Base-by-base conservation (phyloP, 148 eudicot species). In the Nepenthes gracilis region DNA sequence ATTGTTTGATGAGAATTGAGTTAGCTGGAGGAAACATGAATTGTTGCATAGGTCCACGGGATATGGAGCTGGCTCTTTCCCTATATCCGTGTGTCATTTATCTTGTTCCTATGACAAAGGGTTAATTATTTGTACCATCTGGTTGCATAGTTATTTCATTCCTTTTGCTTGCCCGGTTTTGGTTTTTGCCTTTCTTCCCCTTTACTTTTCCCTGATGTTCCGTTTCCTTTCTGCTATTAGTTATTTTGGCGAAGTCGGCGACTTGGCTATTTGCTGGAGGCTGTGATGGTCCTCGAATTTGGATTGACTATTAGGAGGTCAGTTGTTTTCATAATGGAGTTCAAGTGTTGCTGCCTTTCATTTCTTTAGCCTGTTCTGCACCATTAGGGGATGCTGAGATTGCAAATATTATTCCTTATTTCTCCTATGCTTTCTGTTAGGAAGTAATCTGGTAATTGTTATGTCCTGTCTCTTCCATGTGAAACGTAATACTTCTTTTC, bases 231-330 rank as follows among this genome's bases (percentile, higher is more conserved):
- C 58, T 71, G 53, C 56, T 33, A 48, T 12, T 70, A 92, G 96
- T 76, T 92, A 59, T 92, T 80, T 67, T 92, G 97, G 97, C 88
- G 80, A 65, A 92, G 86, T 49, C 74, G 77, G 66, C 63, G 76
- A 72, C 64, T 77, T 61, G 96, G 97, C 43, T 92, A 92, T 83
- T 69, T 88, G 78, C 69, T 92, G 75, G 97, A 87, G 78, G 71
- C 96, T 10, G 71, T 92, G 59, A 85, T 88, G 94, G 67, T 88
- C 58, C 74, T 88, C 76, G 97, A 92, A 74, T 76, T 92, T 34
- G 97, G 97, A 45, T 80, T 92, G 69, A 68, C 77, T 63, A 69
- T 88, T 69, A 74, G 85, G 76, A 88, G 97, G 97, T 91, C 62
- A 67, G 85, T 55, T 61, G 47, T 51, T 43, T 55, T 33, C 2